Base-by-base conservation (phyloP, 306 rosid genomes). In the Corylus heterophylla region DNA sequence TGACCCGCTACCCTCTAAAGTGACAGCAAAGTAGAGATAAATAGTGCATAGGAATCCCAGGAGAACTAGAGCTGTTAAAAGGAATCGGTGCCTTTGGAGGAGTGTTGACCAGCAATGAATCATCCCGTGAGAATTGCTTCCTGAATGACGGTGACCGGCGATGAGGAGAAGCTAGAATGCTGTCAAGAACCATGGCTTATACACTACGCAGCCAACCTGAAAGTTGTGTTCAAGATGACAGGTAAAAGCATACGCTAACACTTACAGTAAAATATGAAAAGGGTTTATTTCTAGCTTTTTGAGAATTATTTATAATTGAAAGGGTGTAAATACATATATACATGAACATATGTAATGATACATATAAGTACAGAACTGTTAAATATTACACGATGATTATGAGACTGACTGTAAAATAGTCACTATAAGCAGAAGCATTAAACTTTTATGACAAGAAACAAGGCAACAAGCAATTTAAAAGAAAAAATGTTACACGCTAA, bases 21-120 rank as follows among this genome's bases (percentile, higher is more conserved):
- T 93, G 84, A 93, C 84, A 37, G 98, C 98, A 71, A 93, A 93
- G 82, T 93, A 93, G 35, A 93, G 98, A 80, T 93, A 93, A 74
- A 93, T 84, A 13, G 91, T 90, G 79, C 98, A 93, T 75, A 93
- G 95, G 74, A 86, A 78, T n/a, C 87, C 74, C 75, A 93, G 86
- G 37, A 90, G 91, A 72, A 49, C 88, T 4, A 93, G 88, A 35
- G 98, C 93, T 5, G 84, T 86, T 75, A 93, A 84, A 84, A 93
- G 97, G 88, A 85, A 93, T 63, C 95, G 97, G 71, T 93, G 98
- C 86, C 98, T 85, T 64, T 93, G 86, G 58, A 79, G 48, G 42
- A 93, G 95, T 14, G 90, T 79, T 1, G 97, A 86, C 98, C 97
- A 93, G 77, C 90, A 95, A 91, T 27, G 92, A 79, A 81, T 88